Conservation (phyloP, 805 yeast species). For the Ogataea minuta region DNA sequence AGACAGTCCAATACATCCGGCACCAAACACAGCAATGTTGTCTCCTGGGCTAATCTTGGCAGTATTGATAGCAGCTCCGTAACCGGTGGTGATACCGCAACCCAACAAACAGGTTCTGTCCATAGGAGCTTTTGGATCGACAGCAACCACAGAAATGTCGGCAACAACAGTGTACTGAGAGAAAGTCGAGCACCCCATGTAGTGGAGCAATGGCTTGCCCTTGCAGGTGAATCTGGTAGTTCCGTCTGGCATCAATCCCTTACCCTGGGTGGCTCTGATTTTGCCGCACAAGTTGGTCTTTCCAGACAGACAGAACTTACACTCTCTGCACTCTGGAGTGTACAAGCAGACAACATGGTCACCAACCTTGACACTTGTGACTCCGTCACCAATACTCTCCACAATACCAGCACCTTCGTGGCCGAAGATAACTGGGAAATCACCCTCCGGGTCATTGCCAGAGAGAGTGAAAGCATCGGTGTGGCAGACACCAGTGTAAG, state of each 20-base stretch:
- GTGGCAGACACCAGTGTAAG: constrained; percentile 94
- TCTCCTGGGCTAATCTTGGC: constrained; percentile 91
- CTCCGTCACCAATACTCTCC: constrained; percentile 93
- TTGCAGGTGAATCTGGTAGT: constrained; percentile 84
- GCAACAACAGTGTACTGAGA: constrained; percentile 98
- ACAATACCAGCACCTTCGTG: constrained; percentile 99
- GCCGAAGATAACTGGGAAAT: constrained; percentile 88
- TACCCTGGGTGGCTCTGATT: constrained; percentile 96
- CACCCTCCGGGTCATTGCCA: constrained; percentile 96
- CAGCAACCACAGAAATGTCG: constrained; percentile 93
- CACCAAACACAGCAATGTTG: constrained; percentile 94
- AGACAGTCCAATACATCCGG: constrained; percentile 95
- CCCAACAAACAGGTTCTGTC: constrained; percentile 92
- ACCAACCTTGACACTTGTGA: constrained; percentile 84
- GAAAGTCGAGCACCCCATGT: constrained; percentile 98
- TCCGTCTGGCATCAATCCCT: constrained; percentile 98
- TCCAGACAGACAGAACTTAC: constrained; percentile 92
- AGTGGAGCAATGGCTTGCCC: constrained; percentile 84
- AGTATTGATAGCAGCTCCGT: constrained; percentile 94
- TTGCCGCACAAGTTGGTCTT: constrained; percentile 96
- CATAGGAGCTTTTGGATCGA: constrained; percentile 77
- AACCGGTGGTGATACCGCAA: constrained; percentile 98
- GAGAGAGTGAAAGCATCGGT: constrained; percentile 96
- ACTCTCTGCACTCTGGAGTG: constrained; percentile 95
- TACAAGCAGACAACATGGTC: constrained; percentile 92